Conservation (phyloP, 1,284 basidiomycete genomes). For the Kalmanozyma brasiliensis region DNA sequence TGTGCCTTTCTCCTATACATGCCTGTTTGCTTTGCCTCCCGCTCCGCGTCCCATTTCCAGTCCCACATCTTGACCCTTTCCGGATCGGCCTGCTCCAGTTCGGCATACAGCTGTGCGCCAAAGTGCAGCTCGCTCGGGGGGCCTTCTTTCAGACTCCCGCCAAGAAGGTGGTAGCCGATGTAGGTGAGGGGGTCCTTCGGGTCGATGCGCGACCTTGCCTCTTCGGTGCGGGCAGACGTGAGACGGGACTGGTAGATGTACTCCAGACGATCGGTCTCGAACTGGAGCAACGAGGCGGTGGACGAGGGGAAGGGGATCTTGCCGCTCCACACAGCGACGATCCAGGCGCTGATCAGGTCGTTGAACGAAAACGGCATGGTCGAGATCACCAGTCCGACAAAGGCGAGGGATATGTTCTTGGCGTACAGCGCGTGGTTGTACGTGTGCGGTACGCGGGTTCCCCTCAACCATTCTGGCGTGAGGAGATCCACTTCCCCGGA, state of each 20-base stretch:
- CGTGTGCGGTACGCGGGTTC: slow-evolving; percentile 28
- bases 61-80: slow-evolving; percentile 11
- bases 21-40: slow-evolving; percentile 20
- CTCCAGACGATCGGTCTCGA: slow-evolving; percentile 22
- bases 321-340: slow-evolving; percentile 46
- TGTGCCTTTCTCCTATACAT: slow-evolving; percentile 45
- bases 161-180: slow-evolving; percentile 21
- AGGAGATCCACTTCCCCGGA: slow-evolving; percentile 6
- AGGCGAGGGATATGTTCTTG: slow-evolving; percentile 32
- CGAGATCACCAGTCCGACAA: slow-evolving; percentile 48
- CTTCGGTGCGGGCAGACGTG: not conserved
- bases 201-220: slow-evolving; percentile 3
- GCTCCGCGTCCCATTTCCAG: slow-evolving; percentile 37
- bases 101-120: slow-evolving; percentile 12
- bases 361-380: slow-evolving; percentile 47
- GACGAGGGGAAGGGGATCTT: slow-evolving; percentile 24
- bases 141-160: slow-evolving; percentile 13
- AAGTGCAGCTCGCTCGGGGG: slow-evolving; percentile 33
- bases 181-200: slow-evolving; percentile 11
- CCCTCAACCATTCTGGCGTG: slow-evolving; percentile 24
- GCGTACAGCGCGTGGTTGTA: slow-evolving; percentile 44
- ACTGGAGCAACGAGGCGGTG: slow-evolving; percentile 15
- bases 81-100: slow-evolving; percentile 15
- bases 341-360: slow-evolving; percentile 41
- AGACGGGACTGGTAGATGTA: slow-evolving; percentile 16